Evolutionary conservation across 1,284 basidiomycete genomes (phyloP).

Genomic region (Ceratobasidium theobromae): DNA sequence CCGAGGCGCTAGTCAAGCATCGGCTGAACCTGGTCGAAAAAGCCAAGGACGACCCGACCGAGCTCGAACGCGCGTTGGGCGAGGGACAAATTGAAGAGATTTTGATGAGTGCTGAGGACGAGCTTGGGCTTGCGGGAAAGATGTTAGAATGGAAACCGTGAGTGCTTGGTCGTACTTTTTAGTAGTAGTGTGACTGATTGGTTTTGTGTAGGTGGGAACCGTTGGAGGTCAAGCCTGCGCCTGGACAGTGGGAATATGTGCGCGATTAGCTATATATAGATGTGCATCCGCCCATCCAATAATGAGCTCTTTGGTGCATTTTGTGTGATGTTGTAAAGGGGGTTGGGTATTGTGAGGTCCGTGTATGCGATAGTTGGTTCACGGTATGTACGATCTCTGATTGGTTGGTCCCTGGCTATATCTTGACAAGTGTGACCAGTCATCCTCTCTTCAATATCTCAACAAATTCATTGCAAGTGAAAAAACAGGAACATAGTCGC

Average conservation of each 20-base stretch:
- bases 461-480: slow-evolving; percentile 24
- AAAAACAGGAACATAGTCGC: slow-evolving; percentile 2
- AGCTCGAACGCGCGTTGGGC: slow-evolving; percentile 71
- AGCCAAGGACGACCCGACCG: slow-evolving; percentile 59
- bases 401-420: too few species aligned
- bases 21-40: slow-evolving; percentile 74
- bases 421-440: too few species aligned
- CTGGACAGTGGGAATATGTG: slow-evolving; percentile 86
- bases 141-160: slow-evolving; percentile 97
- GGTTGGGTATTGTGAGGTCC: background rate
- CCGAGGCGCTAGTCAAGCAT: slow-evolving; percentile 82
- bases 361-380: background rate
- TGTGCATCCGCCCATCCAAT: too few species aligned
- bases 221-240: slow-evolving; percentile 74
- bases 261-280: slow-evolving; percentile 32
- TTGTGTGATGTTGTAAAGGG: background rate
- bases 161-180: slow-evolving; percentile 46
- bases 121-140: slow-evolving; percentile 75
- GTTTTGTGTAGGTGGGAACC: slow-evolving; percentile 73
- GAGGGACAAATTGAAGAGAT: slow-evolving; percentile 84
- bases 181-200: background rate
- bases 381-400: background rate
- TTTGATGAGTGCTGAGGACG: slow-evolving; percentile 80
- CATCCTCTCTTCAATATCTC: too few species aligned
- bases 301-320: background rate